phyloP scores from a whole-genome alignment of 164 flowering plant species.

The Taxillus chinensis region DNA sequence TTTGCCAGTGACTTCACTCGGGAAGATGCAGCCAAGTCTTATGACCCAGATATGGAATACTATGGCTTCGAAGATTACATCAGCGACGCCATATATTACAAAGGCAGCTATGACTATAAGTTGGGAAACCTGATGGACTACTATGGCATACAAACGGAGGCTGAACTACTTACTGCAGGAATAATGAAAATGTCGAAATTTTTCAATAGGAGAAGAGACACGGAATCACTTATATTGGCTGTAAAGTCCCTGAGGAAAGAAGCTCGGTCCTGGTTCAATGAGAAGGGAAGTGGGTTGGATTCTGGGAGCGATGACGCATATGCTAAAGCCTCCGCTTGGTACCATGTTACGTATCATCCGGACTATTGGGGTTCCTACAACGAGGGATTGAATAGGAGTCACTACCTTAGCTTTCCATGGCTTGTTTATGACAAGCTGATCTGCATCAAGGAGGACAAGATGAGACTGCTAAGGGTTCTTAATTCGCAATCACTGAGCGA shows the following conservation, averaged over 20 bases:
- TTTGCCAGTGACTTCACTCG: neutral
- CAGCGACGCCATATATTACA: neutral
- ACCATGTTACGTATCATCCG: slow-evolving; percentile 2
- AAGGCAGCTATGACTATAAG: neutral
- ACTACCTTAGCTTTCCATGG: slow-evolving; percentile 2
- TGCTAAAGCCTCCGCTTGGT: slow-evolving; percentile 1
- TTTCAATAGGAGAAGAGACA: neutral
- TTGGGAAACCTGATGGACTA: neutral
- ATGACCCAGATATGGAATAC: slow-evolving; percentile 13
- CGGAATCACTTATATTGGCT: neutral
- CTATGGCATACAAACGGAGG: neutral
- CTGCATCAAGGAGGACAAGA: neutral
- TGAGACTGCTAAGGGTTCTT: neutral
- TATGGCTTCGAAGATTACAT: neutral
- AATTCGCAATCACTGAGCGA: neutral
- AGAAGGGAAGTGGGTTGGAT: neutral
- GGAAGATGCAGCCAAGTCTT: slow-evolving; percentile 7
- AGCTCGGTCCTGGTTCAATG: neutral
- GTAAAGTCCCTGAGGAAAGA: neutral
- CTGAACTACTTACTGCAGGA: neutral
- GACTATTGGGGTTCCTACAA: neutral
- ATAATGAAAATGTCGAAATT: neutral
- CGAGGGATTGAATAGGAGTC: neutral
- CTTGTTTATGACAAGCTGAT: neutral
- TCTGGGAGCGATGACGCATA: neutral